Percentiles rank a stretch among this genome's conserved stretches.
These are phyloP conservation scores for Chalciporus sp. DNA, from an alignment of 1,284 basidiomycete species.

Conservation along the genomic window DNA sequence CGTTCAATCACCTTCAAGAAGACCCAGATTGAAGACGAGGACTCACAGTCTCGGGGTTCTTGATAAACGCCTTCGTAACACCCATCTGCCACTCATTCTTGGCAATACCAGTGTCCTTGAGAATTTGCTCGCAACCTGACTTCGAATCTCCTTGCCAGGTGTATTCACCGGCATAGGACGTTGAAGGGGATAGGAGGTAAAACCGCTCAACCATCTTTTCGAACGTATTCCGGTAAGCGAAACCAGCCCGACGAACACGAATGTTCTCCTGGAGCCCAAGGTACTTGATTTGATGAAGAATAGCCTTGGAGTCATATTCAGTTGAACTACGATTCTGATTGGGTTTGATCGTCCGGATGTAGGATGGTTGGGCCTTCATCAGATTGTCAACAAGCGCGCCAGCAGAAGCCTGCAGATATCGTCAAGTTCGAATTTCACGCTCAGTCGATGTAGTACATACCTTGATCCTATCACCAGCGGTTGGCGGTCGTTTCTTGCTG, in stretches of 20 bases:
- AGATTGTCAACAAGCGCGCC: conserved; percentile 94
- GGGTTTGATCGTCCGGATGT: conserved; percentile 99
- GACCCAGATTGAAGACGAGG: background rate
- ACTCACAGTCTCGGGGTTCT: conserved; percentile 95
- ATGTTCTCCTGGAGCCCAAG: conserved; percentile 99
- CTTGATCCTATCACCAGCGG: conserved; percentile 98
- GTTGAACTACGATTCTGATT: conserved; percentile 94
- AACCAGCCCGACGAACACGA: conserved; percentile 94
- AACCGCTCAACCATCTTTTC: conserved; percentile 99
- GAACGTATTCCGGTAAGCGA: conserved; percentile 97
- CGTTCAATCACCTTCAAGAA: background rate
- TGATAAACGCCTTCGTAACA: conserved; percentile 98
- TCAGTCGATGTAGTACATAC: conserved; percentile 37
- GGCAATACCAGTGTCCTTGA: conserved; percentile 94
- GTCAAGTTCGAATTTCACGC: conserved; percentile 1
- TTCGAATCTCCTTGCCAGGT: conserved; percentile 93
- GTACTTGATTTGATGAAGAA: conserved; percentile 99
- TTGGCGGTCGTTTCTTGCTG: conserved; percentile 98
- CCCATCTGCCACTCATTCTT: conserved; percentile 99
- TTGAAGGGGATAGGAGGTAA: conserved; percentile 92
- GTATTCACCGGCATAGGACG: conserved; percentile 98
- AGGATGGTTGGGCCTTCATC: conserved; percentile 95
- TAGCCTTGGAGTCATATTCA: conserved; percentile 94
- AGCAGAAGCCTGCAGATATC: conserved; percentile 69
- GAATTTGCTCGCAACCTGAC: conserved; percentile 91